A percentile compares a stretch with the other conserved stretches of the same genome.
Evolutionary conservation across 495 filamentous ascomycete species (phyloP).

Genomic region (Lentithecium fluviatile): DNA sequence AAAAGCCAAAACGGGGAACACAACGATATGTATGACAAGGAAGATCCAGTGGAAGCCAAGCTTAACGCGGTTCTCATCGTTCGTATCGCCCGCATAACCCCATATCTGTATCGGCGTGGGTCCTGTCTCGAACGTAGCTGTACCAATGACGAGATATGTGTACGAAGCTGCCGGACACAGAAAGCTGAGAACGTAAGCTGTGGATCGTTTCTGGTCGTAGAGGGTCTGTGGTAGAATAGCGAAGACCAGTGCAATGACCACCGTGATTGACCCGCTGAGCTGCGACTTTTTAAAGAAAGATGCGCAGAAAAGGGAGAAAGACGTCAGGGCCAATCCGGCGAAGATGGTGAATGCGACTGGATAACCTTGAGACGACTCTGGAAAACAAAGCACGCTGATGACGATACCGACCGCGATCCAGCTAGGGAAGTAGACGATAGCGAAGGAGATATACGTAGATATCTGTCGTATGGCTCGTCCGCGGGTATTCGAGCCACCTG

Average conservation of each 20-base stretch:
- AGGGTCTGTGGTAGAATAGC: constrained; percentile 69
- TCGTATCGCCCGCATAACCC: constrained; percentile 40
- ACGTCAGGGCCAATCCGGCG: constrained; percentile 63
- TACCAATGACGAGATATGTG: constrained; percentile 66
- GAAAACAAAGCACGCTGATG: constrained; percentile 62
- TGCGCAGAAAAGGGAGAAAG: constrained; percentile 67
- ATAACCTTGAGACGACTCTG: constrained; percentile 56
- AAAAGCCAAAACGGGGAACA: constrained; percentile 68
- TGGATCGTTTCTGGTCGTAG: constrained; percentile 49
- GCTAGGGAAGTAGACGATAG: constrained; percentile 62
- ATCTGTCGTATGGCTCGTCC: constrained; percentile 65
- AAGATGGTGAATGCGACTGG: constrained; percentile 64
- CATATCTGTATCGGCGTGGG: not conserved
- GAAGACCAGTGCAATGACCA: constrained; percentile 61
- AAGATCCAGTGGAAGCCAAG: constrained; percentile 69
- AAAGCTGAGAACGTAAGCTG: constrained; percentile 58
- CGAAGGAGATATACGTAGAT: constrained; percentile 68
- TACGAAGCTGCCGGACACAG: constrained; percentile 77
- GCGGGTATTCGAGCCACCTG: constrained; percentile 59
- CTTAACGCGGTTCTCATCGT: constrained; percentile 56
- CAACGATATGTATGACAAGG: constrained; percentile 67
- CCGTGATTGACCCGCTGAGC: constrained; percentile 68
- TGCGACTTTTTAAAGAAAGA: constrained; percentile 77
- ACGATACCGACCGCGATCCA: constrained; percentile 69
- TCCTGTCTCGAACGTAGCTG: constrained; percentile 63